Base-by-base conservation (phyloP, 225 moss, liverwort and hornwort species). In the Rhytidiadelphus loreus region DNA sequence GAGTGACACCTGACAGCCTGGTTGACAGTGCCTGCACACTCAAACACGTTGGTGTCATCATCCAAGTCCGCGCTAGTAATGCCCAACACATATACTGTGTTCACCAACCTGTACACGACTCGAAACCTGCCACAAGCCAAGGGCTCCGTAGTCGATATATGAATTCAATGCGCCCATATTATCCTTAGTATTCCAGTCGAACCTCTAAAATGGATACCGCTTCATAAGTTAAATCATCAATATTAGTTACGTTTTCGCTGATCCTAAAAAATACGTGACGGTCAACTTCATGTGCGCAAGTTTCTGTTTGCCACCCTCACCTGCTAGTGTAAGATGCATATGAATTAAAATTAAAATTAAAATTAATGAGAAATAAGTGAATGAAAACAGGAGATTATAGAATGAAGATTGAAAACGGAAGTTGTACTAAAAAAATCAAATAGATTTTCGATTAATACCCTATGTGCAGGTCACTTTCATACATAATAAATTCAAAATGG, bases 11-110 rank as follows among this genome's bases (percentile, higher is more conserved):
- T 97, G 93, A 99, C 99, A 91, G 97, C 99, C 90, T 99, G 99
- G 93, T 99, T 99, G 89, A 99, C 99, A 87, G 96, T 99, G 93
- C 97, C 96, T 70, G 97, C 96, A 90, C 99, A 99, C 93, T 97
- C 99, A 81, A 96, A 99, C 48, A 99, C 95, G 88, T 99, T 99
- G 89, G 94, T 97, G 90, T 96, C 97, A 89, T 97, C 99, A 90
- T 99, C 99, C 90, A 97, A 93, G 86, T 99, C 97, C 62, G 99
- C 99, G 88, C 97, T 99, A 43, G 99, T 96, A 35, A 99, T 99
- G 77, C 99, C 99, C 81, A 99, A 90, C 66, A 99, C 99, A 91
- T 99, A 99, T 50, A 99, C 94, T 85, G 96, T 87, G 87, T 95
- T 99, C 71, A 99, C 99, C 52, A 99, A 94, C 89, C 99, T 95